Conservation (phyloP, 202 grass and related monocot species). For the Carex arenaria region DNA sequence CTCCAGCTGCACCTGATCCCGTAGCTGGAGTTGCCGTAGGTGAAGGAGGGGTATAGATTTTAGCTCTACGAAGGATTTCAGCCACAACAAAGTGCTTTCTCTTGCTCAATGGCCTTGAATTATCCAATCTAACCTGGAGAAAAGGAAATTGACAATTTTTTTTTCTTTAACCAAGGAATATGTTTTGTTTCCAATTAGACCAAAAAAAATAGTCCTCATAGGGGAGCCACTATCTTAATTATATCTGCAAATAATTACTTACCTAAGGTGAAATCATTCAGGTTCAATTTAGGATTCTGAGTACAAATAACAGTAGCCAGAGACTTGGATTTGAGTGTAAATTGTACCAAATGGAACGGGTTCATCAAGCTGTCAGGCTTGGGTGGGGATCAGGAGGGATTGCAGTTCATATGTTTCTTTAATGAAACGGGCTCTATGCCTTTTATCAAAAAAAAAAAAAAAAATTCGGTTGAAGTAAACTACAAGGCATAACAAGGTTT, state of each 20-base stretch:
- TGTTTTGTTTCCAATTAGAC: not conserved
- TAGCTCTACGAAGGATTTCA: conserved; percentile 78
- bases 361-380: not conserved
- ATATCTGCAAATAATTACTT: not conserved
- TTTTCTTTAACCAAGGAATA: not conserved
- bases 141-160: not conserved
- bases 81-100: conserved; percentile 67
- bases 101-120: conserved; percentile 83
- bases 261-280: not conserved
- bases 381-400: no score
- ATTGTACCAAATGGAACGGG: not conserved
- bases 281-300: not conserved
- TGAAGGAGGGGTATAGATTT: conserved; percentile 51
- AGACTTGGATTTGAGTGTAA: not conserved
- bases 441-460: no score
- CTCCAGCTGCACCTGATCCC: not conserved
- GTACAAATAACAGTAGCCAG: not conserved
- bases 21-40: conserved; percentile 17
- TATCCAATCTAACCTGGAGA: conserved; percentile 69
- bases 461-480: no score
- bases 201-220: not conserved
- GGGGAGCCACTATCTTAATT: not conserved
- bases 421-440: no score
- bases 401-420: no score
- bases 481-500: no score